A percentile compares a stretch with the other conserved stretches of the same genome.
These are phyloP conservation scores for Scutellaria baicalensis DNA, from an alignment of 257 asterid species.

Conservation along the genomic window DNA sequence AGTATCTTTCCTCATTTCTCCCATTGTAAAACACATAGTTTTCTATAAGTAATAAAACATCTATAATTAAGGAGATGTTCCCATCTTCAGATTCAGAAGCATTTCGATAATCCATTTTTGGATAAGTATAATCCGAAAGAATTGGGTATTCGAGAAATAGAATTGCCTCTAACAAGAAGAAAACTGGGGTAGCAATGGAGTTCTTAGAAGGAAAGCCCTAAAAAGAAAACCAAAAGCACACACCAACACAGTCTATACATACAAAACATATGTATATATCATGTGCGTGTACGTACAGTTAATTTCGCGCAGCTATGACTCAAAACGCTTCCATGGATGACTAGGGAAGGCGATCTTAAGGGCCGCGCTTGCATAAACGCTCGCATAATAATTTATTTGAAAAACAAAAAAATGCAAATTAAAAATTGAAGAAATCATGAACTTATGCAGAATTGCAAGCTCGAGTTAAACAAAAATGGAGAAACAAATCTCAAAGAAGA, in stretches of 20 bases:
- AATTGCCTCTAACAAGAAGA: not conserved
- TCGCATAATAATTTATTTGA: too few relatives aligned
- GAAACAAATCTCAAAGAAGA: not conserved
- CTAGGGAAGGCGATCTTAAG: conserved; percentile 94
- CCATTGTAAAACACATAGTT: not conserved
- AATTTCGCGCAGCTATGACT: conserved; percentile 76
- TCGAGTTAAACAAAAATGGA: not conserved
- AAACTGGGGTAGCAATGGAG: conserved; percentile 18
- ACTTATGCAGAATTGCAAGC: too few relatives aligned
- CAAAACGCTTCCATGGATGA: conserved; percentile 75
- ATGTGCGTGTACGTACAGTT: not conserved
- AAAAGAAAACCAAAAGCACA: conserved; percentile 24
- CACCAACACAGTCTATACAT: not conserved
- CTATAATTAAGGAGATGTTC: not conserved
- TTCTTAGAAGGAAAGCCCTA: conserved; percentile 36
- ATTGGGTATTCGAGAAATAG: conserved; percentile 4
- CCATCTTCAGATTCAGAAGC: conserved; percentile 15
- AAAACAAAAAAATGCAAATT: too few relatives aligned
- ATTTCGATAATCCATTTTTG: not conserved
- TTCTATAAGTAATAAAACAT: too few relatives aligned
- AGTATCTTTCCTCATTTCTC: conserved; percentile 28
- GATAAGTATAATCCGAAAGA: not conserved
- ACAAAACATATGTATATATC: not conserved
- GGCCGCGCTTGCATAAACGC: conserved; percentile 42
- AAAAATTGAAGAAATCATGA: too few relatives aligned